A percentile compares a stretch with the other conserved stretches of the same genome.
Conservation (phyloP, 1,284 basidiomycete species). For the Microbotryomycetes sp. region DNA sequence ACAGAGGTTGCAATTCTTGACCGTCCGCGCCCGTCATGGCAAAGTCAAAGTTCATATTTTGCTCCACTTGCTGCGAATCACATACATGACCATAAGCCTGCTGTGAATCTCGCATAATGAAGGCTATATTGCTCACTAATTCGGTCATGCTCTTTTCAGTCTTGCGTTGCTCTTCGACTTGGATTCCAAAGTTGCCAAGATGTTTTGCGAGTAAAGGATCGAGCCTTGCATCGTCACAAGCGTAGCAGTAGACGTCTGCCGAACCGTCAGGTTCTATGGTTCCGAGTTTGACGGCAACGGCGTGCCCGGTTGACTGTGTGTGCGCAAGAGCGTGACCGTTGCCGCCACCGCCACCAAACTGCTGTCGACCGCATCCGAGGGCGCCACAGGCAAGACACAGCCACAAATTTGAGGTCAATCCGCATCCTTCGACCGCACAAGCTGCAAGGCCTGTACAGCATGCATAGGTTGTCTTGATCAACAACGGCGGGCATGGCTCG, state of each 20-base stretch:
- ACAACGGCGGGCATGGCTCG: not conserved
- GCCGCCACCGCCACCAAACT: constrained; percentile 77
- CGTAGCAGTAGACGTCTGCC: constrained; percentile 87
- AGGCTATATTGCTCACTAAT: constrained; percentile 60
- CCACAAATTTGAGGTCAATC: constrained; percentile 86
- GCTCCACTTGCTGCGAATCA: constrained; percentile 75
- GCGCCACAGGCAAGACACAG: constrained; percentile 89
- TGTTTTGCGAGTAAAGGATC: constrained; percentile 73
- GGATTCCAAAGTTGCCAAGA: constrained; percentile 77
- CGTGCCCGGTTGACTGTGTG: constrained; percentile 66
- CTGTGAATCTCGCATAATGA: not conserved
- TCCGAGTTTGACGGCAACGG: constrained; percentile 85
- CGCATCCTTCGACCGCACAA: constrained; percentile 51
- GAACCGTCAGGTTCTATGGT: constrained; percentile 93
- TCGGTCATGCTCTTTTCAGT: constrained; percentile 98
- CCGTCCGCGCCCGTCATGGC: constrained; percentile 86
- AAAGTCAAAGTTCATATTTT: constrained; percentile 93
- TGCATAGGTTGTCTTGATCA: constrained; percentile 3
- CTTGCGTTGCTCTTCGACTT: constrained; percentile 73
- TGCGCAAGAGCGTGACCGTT: constrained; percentile 87
- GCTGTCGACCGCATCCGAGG: constrained; percentile 84
- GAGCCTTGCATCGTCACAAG: constrained; percentile 76
- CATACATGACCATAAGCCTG: not conserved
- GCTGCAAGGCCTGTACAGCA: constrained; percentile 55
- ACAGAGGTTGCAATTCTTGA: constrained; percentile 76